Percentiles rank a stretch among this genome's conserved stretches.
phyloP scores from a whole-genome alignment of 2,329 filamentous ascomycete genomes.

The Nannizzia gypsea region DNA sequence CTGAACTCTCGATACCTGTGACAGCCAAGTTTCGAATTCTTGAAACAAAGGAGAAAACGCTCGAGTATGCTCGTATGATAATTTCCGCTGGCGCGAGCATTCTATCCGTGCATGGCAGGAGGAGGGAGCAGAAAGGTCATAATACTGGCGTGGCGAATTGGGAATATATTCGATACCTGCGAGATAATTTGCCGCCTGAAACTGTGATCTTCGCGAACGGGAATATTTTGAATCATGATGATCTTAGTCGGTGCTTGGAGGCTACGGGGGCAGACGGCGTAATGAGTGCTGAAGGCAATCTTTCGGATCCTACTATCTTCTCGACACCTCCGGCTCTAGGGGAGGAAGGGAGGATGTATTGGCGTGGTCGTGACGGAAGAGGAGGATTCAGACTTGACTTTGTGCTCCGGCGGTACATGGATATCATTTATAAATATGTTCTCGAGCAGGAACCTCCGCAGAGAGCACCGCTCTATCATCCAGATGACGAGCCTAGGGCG shows the following conservation, averaged over 20 bases:
- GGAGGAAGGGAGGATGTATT: slow-evolving; percentile 58
- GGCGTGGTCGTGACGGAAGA: slow-evolving; percentile 64
- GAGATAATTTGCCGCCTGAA: slow-evolving; percentile 70
- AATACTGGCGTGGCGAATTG: slow-evolving; percentile 89
- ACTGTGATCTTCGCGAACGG: slow-evolving; percentile 96
- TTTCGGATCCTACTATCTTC: slow-evolving; percentile 86
- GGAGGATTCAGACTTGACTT: slow-evolving; percentile 85
- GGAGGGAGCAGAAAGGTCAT: slow-evolving; percentile 88
- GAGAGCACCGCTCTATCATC: slow-evolving; percentile 62
- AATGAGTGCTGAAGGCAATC: slow-evolving; percentile 92
- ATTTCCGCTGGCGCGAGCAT: slow-evolving; percentile 82
- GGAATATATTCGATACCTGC: slow-evolving; percentile 67
- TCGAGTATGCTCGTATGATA: slow-evolving; percentile 82
- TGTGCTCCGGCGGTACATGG: slow-evolving; percentile 73
- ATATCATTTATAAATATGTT: slow-evolving; percentile 74
- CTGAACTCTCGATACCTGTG: slow-evolving; percentile 66
- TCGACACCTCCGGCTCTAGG: slow-evolving; percentile 52
- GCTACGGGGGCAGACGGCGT: slow-evolving; percentile 82
- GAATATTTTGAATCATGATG: slow-evolving; percentile 71
- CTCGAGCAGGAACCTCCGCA: slow-evolving; percentile 51
- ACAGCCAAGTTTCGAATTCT: slow-evolving; percentile 91
- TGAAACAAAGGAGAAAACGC: slow-evolving; percentile 72
- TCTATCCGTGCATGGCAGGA: slow-evolving; percentile 79
- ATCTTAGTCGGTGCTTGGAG: slow-evolving; percentile 64
- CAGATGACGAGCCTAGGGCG: slow-evolving; percentile 32